Evolutionary conservation across 1,139 yeast species (phyloP), one percentile per base, ranked within the genome.

Genomic region (Scheffersomyces cryptocercus): DNA sequence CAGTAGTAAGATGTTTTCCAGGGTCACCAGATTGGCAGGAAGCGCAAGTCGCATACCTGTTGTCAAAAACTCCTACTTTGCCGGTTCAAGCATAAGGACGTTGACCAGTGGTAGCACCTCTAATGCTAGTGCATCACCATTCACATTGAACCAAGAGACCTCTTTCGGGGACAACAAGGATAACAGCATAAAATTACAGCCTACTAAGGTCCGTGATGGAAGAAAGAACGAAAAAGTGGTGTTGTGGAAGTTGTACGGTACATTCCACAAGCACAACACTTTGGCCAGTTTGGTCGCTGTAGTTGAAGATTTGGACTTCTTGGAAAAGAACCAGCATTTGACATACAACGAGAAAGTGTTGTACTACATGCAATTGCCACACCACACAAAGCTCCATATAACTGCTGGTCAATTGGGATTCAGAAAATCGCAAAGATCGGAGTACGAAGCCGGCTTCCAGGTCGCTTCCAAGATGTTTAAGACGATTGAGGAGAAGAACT

Each of bases 381-480:
- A 90, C 62, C 86, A 82, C 51, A 84, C 85, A 37, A 77, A 81
- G 53, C 64, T 85, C 42, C 80, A 85, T 35, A 70, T 88, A 41
- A 76, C 85, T 24, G 85, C 91, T 0, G 95, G 95, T 41, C 79
- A 77, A 59, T 68, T 85, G 46, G 95, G 95, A 5, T 86, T 85
- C 65, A 78, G 88, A 58, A 85, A 85, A 59, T 80, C 88, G 8
- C 87, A 85, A 46, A 79, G 97, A 67, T 88, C 95, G 42, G 96
- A 90, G 64, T 88, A 88, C 60, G 99, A 91, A 67, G 97, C 97
- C 1, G 88, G 86, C n/a, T 90, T 86, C 73, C 97, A 90, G 62
- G 87, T 93, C 10, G 74, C 90, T 16, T 72, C 90, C 7, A 79
- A 81, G 52, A 75, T 88, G 72, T 89, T 91, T 66, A 78, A 84